Evolutionary conservation across 2,329 filamentous ascomycete species (phyloP).

Genomic region (Colletotrichum paranaense): DNA sequence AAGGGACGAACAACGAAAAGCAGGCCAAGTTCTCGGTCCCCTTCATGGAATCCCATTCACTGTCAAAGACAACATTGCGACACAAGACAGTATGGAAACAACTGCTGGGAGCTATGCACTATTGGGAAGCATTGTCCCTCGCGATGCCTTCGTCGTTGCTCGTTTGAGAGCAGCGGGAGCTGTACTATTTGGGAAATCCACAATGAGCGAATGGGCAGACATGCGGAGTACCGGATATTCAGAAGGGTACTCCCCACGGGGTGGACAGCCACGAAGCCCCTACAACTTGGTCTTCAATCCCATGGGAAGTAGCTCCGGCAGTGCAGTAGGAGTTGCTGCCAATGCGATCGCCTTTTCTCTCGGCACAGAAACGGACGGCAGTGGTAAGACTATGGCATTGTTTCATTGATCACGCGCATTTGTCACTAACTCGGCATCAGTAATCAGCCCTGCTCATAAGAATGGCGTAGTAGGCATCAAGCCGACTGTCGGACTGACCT

Average conservation of each 20-base stretch:
- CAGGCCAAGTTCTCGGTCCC: constrained; percentile 68
- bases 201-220: constrained; percentile 79
- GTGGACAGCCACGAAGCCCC: constrained; percentile 71
- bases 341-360: constrained; percentile 73
- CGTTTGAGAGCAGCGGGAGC: constrained; percentile 73
- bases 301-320: constrained; percentile 76
- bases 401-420: background rate
- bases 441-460: constrained; percentile 77
- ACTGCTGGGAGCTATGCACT: constrained; percentile 78
- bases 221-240: constrained; percentile 53
- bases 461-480: constrained; percentile 80
- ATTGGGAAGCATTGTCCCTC: constrained; percentile 71
- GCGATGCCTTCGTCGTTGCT: constrained; percentile 74
- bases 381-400: constrained; percentile 42
- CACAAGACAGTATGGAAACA: constrained; percentile 77
- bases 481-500: constrained; percentile 79
- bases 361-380: constrained; percentile 80
- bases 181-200: constrained; percentile 77
- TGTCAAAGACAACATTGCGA: constrained; percentile 79
- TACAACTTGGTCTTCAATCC: constrained; percentile 77
- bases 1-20: constrained; percentile 69
- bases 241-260: constrained; percentile 69
- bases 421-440: background rate
- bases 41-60: constrained; percentile 82
- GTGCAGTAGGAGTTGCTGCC: constrained; percentile 70